A percentile compares a stretch with the other conserved stretches of the same genome.
These are phyloP conservation scores for Malus fusca DNA, from an alignment of 306 rosid genomes.

Conservation along the genomic window DNA sequence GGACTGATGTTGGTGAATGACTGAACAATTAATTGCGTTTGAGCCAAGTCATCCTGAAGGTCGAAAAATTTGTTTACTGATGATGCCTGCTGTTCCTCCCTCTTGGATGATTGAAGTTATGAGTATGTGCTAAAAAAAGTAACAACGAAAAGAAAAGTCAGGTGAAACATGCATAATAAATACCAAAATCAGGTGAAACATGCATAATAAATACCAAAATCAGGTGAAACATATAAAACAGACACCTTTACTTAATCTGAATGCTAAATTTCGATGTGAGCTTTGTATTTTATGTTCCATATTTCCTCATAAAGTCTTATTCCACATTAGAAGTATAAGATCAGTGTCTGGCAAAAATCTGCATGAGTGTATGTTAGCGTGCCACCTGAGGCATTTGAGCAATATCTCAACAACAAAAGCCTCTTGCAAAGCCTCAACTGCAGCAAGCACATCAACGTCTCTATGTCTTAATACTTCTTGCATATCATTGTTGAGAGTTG, in stretches of 20 bases:
- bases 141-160: background rate
- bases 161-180: background rate
- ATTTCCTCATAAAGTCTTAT: background rate
- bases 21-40: conserved; percentile 6
- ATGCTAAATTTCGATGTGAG: background rate
- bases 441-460: conserved; percentile 24
- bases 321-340: background rate
- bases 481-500: no score
- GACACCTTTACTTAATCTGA: no score
- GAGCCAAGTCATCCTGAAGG: conserved; percentile 18
- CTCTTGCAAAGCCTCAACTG: conserved; percentile 37
- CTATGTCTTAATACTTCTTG: conserved; percentile 24
- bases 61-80: conserved; percentile 15
- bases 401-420: conserved; percentile 25
- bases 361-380: background rate
- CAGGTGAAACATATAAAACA: no score
- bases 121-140: conserved; percentile 19
- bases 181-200: background rate
- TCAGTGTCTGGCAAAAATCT: background rate
- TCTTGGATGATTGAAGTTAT: conserved; percentile 19
- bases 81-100: conserved; percentile 9
- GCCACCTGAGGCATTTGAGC: conserved; percentile 28
- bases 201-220: background rate
- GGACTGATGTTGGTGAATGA: conserved; percentile 8
- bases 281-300: background rate